Base-by-base conservation (phyloP, 805 yeast genomes). In the Wickerhamiella musiphila region DNA sequence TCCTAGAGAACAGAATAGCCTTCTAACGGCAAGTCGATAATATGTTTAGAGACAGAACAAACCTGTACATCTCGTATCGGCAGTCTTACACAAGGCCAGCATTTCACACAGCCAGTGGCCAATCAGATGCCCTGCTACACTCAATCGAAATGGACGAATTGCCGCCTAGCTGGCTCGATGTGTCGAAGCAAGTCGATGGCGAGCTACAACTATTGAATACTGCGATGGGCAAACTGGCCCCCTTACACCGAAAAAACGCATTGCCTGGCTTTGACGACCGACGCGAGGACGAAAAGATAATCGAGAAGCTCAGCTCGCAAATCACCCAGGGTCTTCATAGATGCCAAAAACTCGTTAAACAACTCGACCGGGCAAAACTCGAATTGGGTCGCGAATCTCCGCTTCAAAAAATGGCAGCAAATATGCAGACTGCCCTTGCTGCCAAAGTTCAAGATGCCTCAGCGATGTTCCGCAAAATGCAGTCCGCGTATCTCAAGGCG, bases 21-120 rank as follows among this genome's bases (percentile, higher is more conserved):
- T n/a, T n/a, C n/a, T n/a, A n/a, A n/a, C n/a, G n/a, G n/a, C n/a
- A n/a, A n/a, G n/a, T n/a, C n/a, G n/a, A n/a, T 20, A 23, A 8
- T 7, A 28, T 86, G 94, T 79, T 78, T 48, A 66, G 96, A 52
- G 96, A 90, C 56, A 65, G 95, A 52, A 90, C 98, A n/a, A 86
- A 84, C 49, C 64, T 86, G 41, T 86, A 65, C 53, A 60, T 83
- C 15, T 82, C 95, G 28, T 86, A 78, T 50, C 70, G 98, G 40
- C 70, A 90, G 37, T 83, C 96, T 8, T 76, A 74, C 35, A 92
- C 93, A 0, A 83, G 83, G 42, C 69, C 65, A 39, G 57, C 58
- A 15, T 35, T 39, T 33, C n/a, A n/a, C n/a, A n/a, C n/a, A n/a
- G 23, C 26, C 28, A 27, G 9, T 31, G 28, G 24, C 38, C 37